phyloP scores from a whole-genome alignment of 129 eudicot species.

The Daucus carota region DH1_v3.0 NC_030388.2:24461501-24462000 shows the following conservation, averaged over 20 bases:
- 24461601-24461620: conserved; percentile 86
- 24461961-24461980: conserved; percentile 49
- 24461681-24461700: conserved; percentile 96
- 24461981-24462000: conserved; percentile 55
- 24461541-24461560: conserved; percentile 85
- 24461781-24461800: conserved; percentile 92
- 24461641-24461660: conserved; percentile 49
- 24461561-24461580: conserved; percentile 59
- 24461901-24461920: conserved; percentile 70
- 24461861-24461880: conserved; percentile 76
- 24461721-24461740: conserved; percentile 84
- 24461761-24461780: conserved; percentile 93
- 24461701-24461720: conserved; percentile 96
- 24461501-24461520: conserved; percentile 77
- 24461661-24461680: conserved; percentile 96
- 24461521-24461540: conserved; percentile 74
- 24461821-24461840: conserved; percentile 71
- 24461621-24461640: conserved; percentile 97
- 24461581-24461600: conserved; percentile 95
- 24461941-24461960: conserved; percentile 78
- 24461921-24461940: conserved; percentile 97
- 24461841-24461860: conserved; percentile 86
- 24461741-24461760: conserved; percentile 88
- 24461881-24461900: conserved; percentile 75
- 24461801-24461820: conserved; percentile 97